Percentiles rank a stretch among this genome's conserved stretches.
These are phyloP conservation scores for Cetradonia linearis DNA, from an alignment of 495 filamentous ascomycete genomes.

Conservation along the genomic window DNA sequence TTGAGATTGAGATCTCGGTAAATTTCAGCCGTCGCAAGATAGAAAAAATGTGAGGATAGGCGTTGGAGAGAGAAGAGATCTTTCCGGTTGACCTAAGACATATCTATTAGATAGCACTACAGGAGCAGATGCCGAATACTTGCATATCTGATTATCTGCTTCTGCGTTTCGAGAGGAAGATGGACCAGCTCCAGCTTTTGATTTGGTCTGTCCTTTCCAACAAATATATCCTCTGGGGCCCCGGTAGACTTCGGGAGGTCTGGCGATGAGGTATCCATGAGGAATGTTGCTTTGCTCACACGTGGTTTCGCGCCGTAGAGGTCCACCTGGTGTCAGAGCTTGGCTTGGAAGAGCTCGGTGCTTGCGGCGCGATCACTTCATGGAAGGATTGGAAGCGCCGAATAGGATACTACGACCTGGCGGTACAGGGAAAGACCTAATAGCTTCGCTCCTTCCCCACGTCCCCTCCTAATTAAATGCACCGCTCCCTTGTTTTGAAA, in stretches of 20 bases:
- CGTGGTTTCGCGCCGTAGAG: background rate
- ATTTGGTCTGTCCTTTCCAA: background rate
- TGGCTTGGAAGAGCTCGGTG: background rate
- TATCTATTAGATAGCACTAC: background rate
- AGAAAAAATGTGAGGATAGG: constrained; percentile 44
- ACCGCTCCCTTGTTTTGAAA: constrained; percentile 1
- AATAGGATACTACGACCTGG: background rate
- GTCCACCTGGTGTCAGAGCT: background rate
- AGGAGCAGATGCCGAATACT: constrained; percentile 14
- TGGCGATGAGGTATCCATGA: constrained; percentile 3
- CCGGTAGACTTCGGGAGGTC: background rate
- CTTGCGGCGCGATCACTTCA: background rate
- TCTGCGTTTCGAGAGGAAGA: constrained; percentile 42
- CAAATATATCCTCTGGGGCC: background rate
- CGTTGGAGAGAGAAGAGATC: constrained; percentile 46
- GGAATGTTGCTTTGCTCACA: background rate
- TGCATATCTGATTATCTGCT: constrained; percentile 42
- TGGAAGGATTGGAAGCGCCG: background rate
- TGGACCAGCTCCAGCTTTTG: constrained; percentile 27
- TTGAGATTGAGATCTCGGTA: constrained; percentile 38
- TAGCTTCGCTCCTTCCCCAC: constrained; percentile 3
- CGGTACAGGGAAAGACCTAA: background rate
- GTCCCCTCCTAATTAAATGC: background rate
- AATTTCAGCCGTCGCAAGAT: constrained; percentile 45
- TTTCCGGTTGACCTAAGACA: constrained; percentile 19